Conservation (phyloP, 805 yeast species). For the Cyberlindnera mrakii region DNA sequence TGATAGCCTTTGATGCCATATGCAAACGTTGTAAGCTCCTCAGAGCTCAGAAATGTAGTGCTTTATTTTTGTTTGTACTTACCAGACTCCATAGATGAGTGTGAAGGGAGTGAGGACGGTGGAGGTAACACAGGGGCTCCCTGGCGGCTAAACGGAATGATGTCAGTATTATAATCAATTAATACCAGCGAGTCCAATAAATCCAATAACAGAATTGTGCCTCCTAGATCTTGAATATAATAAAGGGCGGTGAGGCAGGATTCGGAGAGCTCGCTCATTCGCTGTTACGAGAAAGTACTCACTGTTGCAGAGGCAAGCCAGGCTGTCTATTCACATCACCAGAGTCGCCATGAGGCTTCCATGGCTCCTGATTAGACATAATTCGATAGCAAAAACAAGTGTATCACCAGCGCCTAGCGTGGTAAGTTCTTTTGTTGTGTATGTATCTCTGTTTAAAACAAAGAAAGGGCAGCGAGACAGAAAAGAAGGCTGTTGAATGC, state of each 20-base stretch:
- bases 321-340: constrained; percentile 22
- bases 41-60: background rate
- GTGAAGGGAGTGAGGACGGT: constrained; percentile 34
- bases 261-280: background rate
- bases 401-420: background rate
- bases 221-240: no score
- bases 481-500: background rate
- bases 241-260: no score
- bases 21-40: no score
- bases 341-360: constrained; percentile 22
- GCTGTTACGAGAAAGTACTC: constrained; percentile 8
- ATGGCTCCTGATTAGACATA: constrained; percentile 21
- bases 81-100: constrained; percentile 21
- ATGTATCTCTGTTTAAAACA: background rate
- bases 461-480: background rate
- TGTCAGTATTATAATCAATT: background rate
- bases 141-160: constrained; percentile 39
- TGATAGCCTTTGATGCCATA: no score
- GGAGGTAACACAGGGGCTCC: constrained; percentile 56
- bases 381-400: background rate
- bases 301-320: constrained; percentile 25
- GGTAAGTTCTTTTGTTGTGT: background rate
- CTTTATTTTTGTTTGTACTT: no score
- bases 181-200: no score
- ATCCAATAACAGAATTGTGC: no score